Evolutionary conservation across 176 grass and related monocot species (phyloP).

Genomic region (Musa schizocarpa): DNA sequence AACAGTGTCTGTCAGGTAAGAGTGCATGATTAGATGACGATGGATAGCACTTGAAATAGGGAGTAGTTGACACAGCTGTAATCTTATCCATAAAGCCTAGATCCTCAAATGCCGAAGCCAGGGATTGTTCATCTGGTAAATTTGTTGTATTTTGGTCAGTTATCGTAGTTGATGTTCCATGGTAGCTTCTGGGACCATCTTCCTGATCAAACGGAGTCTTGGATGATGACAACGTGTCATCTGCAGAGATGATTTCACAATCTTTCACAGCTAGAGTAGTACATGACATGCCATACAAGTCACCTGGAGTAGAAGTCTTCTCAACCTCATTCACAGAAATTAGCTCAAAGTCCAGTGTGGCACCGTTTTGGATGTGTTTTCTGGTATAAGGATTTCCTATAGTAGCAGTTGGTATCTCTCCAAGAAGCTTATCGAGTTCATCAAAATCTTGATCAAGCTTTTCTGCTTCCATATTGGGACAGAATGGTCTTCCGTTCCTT

Average conservation of each 20-base stretch:
- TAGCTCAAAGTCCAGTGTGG: not conserved
- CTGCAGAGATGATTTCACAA: not conserved
- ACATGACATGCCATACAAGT: not conserved
- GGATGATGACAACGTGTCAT: not conserved
- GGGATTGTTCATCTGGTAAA: conserved; percentile 35
- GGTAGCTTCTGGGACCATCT: not conserved
- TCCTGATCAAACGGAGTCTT: conserved; percentile 4
- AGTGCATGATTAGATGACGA: not conserved
- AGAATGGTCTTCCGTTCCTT: not conserved
- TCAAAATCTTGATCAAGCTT: conserved; percentile 18
- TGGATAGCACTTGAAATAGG: not conserved
- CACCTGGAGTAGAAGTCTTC: not conserved
- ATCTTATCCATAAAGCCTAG: conserved; percentile 25
- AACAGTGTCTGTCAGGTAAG: not conserved
- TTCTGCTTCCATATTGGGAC: conserved; percentile 19
- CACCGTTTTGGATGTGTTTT: not conserved
- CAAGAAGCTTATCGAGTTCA: conserved; percentile 23
- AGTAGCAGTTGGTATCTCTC: conserved; percentile 20
- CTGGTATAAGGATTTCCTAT: conserved; percentile 6
- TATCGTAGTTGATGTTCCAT: not conserved
- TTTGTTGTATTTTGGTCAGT: not conserved
- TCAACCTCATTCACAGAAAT: not conserved
- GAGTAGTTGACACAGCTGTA: not conserved
- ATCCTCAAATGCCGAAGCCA: conserved; percentile 40
- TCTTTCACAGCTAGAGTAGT: not conserved